Percentiles rank a stretch among this genome's conserved stretches.
These are phyloP conservation scores for Heterobasidion annosum DNA, from an alignment of 1,284 basidiomycete species.

Conservation along the genomic window DNA sequence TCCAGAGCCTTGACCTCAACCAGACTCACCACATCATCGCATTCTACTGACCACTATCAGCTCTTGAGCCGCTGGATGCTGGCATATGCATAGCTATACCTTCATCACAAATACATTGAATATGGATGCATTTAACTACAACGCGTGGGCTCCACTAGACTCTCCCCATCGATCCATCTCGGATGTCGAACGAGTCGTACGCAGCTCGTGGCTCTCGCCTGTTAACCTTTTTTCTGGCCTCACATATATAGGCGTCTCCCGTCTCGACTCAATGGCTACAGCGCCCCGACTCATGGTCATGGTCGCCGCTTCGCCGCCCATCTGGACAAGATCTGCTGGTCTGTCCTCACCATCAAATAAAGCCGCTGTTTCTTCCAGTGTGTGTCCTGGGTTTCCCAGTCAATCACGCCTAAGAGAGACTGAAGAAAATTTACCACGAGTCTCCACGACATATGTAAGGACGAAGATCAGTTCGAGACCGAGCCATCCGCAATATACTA, in stretches of 20 bases:
- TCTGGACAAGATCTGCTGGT: constrained; percentile 32
- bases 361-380: constrained; percentile 58
- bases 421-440: constrained; percentile 32
- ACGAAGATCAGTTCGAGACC: constrained; percentile 50
- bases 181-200: background rate
- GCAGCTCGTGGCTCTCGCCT: constrained; percentile 3
- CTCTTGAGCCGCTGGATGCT: too few species aligned
- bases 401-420: background rate
- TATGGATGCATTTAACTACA: background rate
- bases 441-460: constrained; percentile 50
- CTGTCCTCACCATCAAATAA: constrained; percentile 52
- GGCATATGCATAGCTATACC: too few species aligned
- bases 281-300: constrained; percentile 19
- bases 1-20: background rate
- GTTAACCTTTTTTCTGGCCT: background rate
- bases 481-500: constrained; percentile 56
- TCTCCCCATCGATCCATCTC: constrained; percentile 5
- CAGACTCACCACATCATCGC: too few species aligned
- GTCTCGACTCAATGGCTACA: background rate
- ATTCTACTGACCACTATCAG: too few species aligned
- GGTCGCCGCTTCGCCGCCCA: constrained; percentile 43
- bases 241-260: background rate
- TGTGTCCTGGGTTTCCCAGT: constrained; percentile 31
- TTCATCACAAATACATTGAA: background rate
- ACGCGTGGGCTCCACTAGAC: background rate